Percentiles rank a stretch among this genome's conserved stretches.
These are phyloP conservation scores for Zymoseptoria tritici DNA, from an alignment of 2,329 filamentous ascomycete genomes.

Conservation along the genomic window DNA sequence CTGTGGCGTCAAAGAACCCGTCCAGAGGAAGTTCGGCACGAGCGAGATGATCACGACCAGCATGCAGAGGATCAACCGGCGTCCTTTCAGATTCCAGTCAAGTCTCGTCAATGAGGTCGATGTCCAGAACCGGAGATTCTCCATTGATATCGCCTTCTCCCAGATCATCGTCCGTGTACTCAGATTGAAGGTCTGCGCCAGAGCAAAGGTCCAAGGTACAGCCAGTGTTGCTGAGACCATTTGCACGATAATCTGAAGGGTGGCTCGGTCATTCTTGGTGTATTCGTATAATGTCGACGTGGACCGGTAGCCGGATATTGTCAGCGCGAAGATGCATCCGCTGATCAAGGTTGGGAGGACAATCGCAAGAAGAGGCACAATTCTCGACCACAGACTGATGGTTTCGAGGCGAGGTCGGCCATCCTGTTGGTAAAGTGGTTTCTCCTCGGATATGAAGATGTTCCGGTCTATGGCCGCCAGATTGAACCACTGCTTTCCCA, in stretches of 20 bases:
- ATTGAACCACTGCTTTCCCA: neutral
- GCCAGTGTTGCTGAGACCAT: neutral
- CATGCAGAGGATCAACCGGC: neutral
- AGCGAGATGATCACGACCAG: neutral
- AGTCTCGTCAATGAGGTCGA: neutral
- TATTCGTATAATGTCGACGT: neutral
- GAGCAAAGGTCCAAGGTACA: neutral
- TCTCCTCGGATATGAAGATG: neutral
- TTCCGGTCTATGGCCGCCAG: neutral
- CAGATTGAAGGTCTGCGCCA: neutral
- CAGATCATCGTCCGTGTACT: neutral
- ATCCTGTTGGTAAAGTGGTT: neutral
- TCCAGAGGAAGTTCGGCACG: slow-evolving; percentile 1
- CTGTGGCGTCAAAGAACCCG: slow-evolving; percentile 1
- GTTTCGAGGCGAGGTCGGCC: neutral
- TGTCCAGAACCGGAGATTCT: neutral
- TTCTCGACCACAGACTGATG: neutral
- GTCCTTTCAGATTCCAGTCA: neutral
- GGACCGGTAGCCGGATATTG: neutral
- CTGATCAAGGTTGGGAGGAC: neutral
- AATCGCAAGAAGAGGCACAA: neutral
- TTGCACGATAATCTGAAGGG: neutral
- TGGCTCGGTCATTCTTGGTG: neutral
- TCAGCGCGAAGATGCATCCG: neutral
- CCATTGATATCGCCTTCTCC: neutral